Base-by-base conservation (phyloP, 106 monocot species). In the Acorus gramineus region DNA sequence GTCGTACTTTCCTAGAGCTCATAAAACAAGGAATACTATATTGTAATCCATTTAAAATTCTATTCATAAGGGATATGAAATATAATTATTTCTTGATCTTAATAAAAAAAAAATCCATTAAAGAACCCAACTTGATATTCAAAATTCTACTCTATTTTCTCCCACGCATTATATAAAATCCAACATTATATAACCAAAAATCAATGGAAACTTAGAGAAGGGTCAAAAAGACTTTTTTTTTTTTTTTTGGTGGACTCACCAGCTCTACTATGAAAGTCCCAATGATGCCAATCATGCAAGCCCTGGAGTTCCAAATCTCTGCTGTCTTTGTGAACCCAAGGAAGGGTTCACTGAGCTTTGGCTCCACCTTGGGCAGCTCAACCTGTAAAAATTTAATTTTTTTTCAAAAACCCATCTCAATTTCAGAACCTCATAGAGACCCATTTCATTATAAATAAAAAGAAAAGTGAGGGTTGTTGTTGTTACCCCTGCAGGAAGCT, bases 241-340 rank as follows among this genome's bases (percentile, higher is more conserved):
- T 28, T 28, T 28, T 28, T 28, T 28, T 28, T 28, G 12, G 4
- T n/a, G 57, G 54, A 60, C 76, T 5, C 47, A 94, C 86, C 82
- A 95, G 74, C 66, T 95, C 95, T 6, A 87, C 84, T 43, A 95
- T 67, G 82, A 95, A 90, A 8, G 76, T 95, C 2, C 90, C 84
- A 53, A 87, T 77, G 66, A 95, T 45, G 42, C 90, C 95, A 46
- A 95, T 85, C 95, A 95, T 95, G 80, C 90, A 90, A 49, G 87
- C 90, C 60, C 95, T 82, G 8, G 95, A 90, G 62, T 95, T 95
- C 95, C 95, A 90, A 10, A 78, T 72, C 87, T 95, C 95, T 51
- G 89, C 89, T 12, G 87, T 85, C 43, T 57, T 82, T 44, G 95
- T 95, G 87, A 95, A 95, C 4, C 95, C 87, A 44, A 86, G 69